A percentile compares a stretch with the other conserved stretches of the same genome.
These are phyloP conservation scores for Picea abies DNA, from an alignment of 83 land plant species.

Conservation along the genomic window DNA sequence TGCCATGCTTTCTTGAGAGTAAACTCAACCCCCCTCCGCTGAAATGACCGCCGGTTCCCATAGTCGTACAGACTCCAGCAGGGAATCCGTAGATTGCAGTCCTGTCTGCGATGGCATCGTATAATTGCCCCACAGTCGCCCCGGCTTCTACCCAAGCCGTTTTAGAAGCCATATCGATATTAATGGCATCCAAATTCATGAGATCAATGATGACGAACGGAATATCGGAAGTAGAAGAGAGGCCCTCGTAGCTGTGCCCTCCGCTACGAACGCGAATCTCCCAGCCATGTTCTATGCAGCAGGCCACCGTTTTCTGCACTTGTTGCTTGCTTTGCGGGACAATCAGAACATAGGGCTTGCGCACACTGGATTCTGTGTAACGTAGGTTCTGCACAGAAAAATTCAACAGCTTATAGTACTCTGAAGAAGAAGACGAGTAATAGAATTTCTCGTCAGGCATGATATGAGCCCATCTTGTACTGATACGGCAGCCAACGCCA, in stretches of 20 bases:
- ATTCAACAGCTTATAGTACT: too few relatives aligned
- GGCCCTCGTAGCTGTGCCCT: conserved; percentile 34
- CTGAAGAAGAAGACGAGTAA: too few relatives aligned
- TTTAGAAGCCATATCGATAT: too few relatives aligned
- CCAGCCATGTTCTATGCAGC: neutral
- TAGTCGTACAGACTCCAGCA: conserved; percentile 9
- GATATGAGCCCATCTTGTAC: too few relatives aligned
- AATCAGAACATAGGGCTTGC: neutral
- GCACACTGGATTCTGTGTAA: neutral
- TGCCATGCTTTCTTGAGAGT: conserved; percentile 32
- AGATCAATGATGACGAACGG: conserved; percentile 16
- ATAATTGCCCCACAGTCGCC: too few relatives aligned
- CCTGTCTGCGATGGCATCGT: neutral
- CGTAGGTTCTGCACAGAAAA: too few relatives aligned
- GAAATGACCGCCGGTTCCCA: neutral
- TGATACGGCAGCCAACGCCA: too few relatives aligned
- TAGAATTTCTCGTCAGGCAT: too few relatives aligned
- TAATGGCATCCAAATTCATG: neutral
- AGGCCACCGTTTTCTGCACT: neutral
- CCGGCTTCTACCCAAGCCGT: too few relatives aligned
- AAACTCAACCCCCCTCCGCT: neutral
- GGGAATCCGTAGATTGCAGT: conserved; percentile 1
- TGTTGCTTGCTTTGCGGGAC: neutral
- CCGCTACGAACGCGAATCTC: conserved; percentile 18
- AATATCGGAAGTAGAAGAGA: neutral